Evolutionary conservation across 2,329 filamentous ascomycete genomes (phyloP).

Genomic region (Fusarium sp.): DNA sequence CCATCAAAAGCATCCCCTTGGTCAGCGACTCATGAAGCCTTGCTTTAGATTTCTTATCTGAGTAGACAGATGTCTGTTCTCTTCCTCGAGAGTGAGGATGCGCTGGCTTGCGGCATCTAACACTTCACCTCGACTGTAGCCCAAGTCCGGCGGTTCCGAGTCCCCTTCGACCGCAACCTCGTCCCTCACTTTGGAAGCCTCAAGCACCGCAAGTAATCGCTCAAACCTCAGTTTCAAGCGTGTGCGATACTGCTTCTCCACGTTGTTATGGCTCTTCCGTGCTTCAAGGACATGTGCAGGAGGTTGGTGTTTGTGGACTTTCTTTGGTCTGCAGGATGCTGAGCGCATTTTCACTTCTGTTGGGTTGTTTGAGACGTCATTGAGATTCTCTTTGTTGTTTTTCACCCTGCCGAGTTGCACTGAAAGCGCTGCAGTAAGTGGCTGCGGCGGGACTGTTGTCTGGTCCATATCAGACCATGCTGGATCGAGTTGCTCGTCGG

Average conservation of each 20-base stretch:
- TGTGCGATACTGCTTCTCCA: background rate
- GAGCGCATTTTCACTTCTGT: background rate
- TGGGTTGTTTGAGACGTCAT: background rate
- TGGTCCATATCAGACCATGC: background rate
- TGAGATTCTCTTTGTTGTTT: background rate
- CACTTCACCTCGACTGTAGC: background rate
- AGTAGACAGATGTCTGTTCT: background rate
- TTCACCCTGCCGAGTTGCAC: background rate
- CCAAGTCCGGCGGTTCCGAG: background rate
- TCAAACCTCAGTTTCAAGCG: background rate
- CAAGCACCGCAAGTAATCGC: background rate
- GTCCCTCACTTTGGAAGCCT: background rate
- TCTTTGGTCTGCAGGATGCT: background rate
- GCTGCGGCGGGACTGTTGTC: background rate
- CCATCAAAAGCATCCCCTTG: no score
- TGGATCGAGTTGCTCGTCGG: background rate
- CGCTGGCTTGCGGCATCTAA: background rate
- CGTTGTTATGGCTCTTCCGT: background rate
- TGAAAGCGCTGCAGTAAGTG: background rate
- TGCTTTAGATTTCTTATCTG: accelerated
- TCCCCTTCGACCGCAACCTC: no score
- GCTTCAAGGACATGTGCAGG: background rate
- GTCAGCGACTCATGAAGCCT: accelerated
- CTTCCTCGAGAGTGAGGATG: background rate
- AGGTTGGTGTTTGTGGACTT: background rate